Base-by-base conservation (phyloP, 2,329 filamentous ascomycete species). In the Colletotrichum sp. region DNA sequence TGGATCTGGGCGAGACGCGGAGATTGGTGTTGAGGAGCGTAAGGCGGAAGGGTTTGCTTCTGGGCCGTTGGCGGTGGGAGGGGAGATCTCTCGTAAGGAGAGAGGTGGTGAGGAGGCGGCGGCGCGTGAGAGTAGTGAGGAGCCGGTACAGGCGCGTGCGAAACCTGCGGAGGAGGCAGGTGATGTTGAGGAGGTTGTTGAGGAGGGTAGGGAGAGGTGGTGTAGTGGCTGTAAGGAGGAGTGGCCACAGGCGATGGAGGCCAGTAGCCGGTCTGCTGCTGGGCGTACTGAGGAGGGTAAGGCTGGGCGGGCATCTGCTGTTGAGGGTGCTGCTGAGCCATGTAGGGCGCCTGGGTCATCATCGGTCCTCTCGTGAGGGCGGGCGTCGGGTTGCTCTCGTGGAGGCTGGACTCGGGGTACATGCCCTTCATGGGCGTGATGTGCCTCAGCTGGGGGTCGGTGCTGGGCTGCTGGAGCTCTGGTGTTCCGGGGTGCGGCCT, bases 331-430 rank as follows among this genome's bases (percentile, higher is more conserved):
- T 81, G 80, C 30, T 79, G 79, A 75, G 72, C 76, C 79, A 77
- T 78, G 80, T 77, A 72, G 77, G 79, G 64, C 78, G 84, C 85
- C 77, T 87, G 89, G 81, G 85, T 87, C 80, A 83, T 90, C 88
- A 94, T 92, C 4, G 92, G 95, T 1, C 94, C 91, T 79, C 95
- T 92, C 15, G 95, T 96, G 52, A 98, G 91, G 4, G 95, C 93
- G 15, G 96, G 95, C 16, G 95, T 93, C 75, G 93, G 94, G 83
- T 94, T 94, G 77, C 93, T 90, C 81, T 98, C 96, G 82, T 95
- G 95, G 80, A 98, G 92, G 62, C 95, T 98, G 2, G 96, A 98
- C 85, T 99, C 97, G 0, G 97, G 97, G 84, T 99, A 99, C 92
- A 99, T 95, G 82, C 96, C 96, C 89, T 98, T 98, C 62, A 93